These are phyloP conservation scores for Lasiodiplodia sp. DNA, from an alignment of 2,329 filamentous ascomycete species.

Conservation along the genomic window DNA sequence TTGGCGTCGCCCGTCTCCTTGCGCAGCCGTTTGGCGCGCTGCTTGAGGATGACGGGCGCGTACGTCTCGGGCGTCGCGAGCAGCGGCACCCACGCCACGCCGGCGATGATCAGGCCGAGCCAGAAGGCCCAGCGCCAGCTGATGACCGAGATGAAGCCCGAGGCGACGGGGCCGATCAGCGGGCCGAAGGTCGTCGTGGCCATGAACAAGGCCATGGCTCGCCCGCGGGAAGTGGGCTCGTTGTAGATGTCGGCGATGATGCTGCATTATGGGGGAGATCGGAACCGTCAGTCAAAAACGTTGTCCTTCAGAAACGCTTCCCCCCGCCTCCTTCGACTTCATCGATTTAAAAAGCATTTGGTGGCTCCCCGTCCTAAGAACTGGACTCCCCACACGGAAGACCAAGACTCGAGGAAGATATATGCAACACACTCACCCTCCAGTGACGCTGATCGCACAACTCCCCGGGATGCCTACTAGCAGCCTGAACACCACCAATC, in stretches of 20 bases:
- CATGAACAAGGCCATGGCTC: constrained; percentile 70
- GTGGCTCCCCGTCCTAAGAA: background rate
- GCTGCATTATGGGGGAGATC: constrained; percentile 36
- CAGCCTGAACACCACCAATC: constrained; percentile 53
- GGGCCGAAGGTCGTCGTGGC: constrained; percentile 68
- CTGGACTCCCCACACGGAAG: background rate
- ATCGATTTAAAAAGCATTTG: background rate
- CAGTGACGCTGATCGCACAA: constrained; percentile 64
- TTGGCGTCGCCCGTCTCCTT: constrained; percentile 60
- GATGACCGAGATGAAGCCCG: constrained; percentile 67
- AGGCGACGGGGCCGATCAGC: constrained; percentile 60
- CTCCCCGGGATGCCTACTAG: constrained; percentile 53
- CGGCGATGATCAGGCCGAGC: constrained; percentile 73
- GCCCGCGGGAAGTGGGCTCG: constrained; percentile 62
- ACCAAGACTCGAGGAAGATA: background rate
- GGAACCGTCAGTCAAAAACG: background rate
- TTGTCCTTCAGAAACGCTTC: background rate
- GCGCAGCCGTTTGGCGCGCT: constrained; percentile 65
- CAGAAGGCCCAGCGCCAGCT: constrained; percentile 77
- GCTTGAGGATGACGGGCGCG: constrained; percentile 52
- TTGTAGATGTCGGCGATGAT: constrained; percentile 72
- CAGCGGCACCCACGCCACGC: constrained; percentile 65
- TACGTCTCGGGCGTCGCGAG: constrained; percentile 66
- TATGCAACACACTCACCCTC: constrained; percentile 49
- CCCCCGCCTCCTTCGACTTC: too few species aligned